Percentiles rank a stretch among this genome's conserved stretches.
phyloP scores from a whole-genome alignment of 192 early-diverging fungal genomes.

The Gigaspora rosea region DNA sequence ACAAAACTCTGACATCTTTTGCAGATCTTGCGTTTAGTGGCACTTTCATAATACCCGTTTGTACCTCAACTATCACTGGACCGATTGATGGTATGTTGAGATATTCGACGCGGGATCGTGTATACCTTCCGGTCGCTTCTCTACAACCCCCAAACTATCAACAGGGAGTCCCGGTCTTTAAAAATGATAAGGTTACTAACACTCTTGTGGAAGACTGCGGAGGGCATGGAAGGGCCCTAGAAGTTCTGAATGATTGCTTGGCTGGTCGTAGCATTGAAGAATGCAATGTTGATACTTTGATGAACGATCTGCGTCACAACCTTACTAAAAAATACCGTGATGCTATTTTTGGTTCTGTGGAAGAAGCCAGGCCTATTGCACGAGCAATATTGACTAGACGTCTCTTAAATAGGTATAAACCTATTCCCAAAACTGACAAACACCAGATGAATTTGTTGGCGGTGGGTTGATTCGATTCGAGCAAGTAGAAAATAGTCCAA shows the following conservation, averaged over 20 bases:
- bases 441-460: conserved; percentile 2
- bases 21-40: conserved; percentile 2
- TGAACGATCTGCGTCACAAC: conserved; percentile 33
- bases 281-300: conserved; percentile 34
- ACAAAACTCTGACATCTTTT: conserved; percentile 6
- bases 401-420: not conserved
- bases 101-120: conserved; percentile 16
- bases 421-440: conserved; percentile 11
- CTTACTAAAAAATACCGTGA: conserved; percentile 35
- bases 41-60: conserved; percentile 18
- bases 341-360: conserved; percentile 10
- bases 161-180: not conserved
- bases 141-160: not conserved
- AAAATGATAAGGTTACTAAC: conserved; percentile 34
- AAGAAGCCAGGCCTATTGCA: not conserved
- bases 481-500: not conserved
- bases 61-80: conserved; percentile 27
- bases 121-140: conserved; percentile 33
- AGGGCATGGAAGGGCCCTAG: conserved; percentile 39
- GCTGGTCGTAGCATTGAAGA: conserved; percentile 9
- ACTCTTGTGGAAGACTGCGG: conserved; percentile 39
- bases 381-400: not conserved
- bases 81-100: conserved; percentile 23
- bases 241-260: conserved; percentile 27
- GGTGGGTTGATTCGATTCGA: conserved; percentile 8